Evolutionary conservation across 2,329 filamentous ascomycete species (phyloP).

Genomic region (Geosmithia flava): DNA sequence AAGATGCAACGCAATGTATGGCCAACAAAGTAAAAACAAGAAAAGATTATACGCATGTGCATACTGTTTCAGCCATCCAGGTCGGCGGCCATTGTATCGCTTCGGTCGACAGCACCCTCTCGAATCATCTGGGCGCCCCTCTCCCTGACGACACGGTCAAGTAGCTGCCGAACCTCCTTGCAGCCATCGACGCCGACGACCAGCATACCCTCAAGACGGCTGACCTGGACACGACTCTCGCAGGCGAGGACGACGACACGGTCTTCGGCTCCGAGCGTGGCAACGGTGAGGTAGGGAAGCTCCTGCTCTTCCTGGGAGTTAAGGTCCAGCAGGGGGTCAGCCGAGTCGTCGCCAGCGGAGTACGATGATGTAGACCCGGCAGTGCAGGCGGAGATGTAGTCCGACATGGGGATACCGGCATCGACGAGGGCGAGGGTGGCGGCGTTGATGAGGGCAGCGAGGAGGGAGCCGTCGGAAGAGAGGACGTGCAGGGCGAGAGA

Average conservation of each 20-base stretch:
- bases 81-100: constrained; percentile 36
- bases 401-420: constrained; percentile 88
- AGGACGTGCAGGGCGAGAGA: constrained; percentile 76
- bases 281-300: constrained; percentile 78
- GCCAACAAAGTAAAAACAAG: constrained; percentile 36
- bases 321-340: constrained; percentile 69
- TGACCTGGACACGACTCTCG: constrained; percentile 78
- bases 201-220: constrained; percentile 80
- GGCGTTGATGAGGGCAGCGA: constrained; percentile 85
- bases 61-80: constrained; percentile 23
- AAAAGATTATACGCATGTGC: constrained; percentile 8
- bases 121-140: constrained; percentile 54
- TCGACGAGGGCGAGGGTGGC: constrained; percentile 85
- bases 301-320: constrained; percentile 77
- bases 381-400: constrained; percentile 82
- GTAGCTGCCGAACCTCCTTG: constrained; percentile 66
- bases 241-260: constrained; percentile 70
- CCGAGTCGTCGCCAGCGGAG: constrained; percentile 49
- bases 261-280: constrained; percentile 61
- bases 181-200: constrained; percentile 88
- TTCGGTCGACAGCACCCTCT: constrained; percentile 37
- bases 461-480: constrained; percentile 77
- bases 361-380: constrained; percentile 66
- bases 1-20: background rate
- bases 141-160: constrained; percentile 68